A percentile compares a stretch with the other conserved stretches of the same genome.
Conservation (phyloP, 352 stramenopile species). For the Globisporangium echinulatum region DNA sequence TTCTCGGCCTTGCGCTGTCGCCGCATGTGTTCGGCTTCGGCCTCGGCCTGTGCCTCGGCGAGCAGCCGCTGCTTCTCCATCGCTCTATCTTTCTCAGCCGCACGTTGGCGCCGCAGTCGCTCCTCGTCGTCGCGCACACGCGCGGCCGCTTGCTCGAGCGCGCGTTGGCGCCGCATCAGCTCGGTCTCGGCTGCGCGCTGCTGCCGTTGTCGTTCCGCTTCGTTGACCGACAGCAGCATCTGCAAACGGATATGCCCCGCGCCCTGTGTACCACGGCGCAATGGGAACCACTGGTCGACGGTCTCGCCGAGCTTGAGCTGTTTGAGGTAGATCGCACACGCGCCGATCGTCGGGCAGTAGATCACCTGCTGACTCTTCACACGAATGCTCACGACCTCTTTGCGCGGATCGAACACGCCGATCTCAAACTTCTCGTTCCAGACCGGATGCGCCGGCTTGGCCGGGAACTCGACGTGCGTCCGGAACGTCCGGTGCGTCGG, state of each 20-base stretch:
- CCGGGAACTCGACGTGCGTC: slow-evolving; percentile 43
- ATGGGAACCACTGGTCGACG: slow-evolving; percentile 48
- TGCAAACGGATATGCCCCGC: slow-evolving; percentile 51
- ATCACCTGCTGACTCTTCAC: slow-evolving; percentile 67
- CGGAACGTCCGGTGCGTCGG: slow-evolving; percentile 43
- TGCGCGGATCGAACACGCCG: slow-evolving; percentile 32
- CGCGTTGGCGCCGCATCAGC: neutral
- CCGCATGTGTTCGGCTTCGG: slow-evolving; percentile 3
- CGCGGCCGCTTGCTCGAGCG: slow-evolving; percentile 4
- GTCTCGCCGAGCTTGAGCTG: slow-evolving; percentile 38
- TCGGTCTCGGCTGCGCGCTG: slow-evolving; percentile 13
- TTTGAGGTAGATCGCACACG: slow-evolving; percentile 47
- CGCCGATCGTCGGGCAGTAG: slow-evolving; percentile 54
- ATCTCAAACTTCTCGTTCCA: slow-evolving; percentile 81
- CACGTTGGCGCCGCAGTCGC: neutral
- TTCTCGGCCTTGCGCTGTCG: slow-evolving; percentile 7
- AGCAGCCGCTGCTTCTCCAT: slow-evolving; percentile 3
- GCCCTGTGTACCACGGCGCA: slow-evolving; percentile 37
- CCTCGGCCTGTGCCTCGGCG: slow-evolving; percentile 1
- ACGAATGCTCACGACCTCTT: slow-evolving; percentile 59
- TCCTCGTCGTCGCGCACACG: slow-evolving; percentile 3
- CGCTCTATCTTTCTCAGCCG: slow-evolving; percentile 7
- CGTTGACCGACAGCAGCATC: slow-evolving; percentile 30
- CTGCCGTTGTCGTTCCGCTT: too few relatives aligned
- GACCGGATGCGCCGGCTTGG: slow-evolving; percentile 26